A percentile compares a stretch with the other conserved stretches of the same genome.
phyloP scores from a whole-genome alignment of 371 early-diverging fungal genomes.

The Batrachochytrium dendrobatidis region DNA sequence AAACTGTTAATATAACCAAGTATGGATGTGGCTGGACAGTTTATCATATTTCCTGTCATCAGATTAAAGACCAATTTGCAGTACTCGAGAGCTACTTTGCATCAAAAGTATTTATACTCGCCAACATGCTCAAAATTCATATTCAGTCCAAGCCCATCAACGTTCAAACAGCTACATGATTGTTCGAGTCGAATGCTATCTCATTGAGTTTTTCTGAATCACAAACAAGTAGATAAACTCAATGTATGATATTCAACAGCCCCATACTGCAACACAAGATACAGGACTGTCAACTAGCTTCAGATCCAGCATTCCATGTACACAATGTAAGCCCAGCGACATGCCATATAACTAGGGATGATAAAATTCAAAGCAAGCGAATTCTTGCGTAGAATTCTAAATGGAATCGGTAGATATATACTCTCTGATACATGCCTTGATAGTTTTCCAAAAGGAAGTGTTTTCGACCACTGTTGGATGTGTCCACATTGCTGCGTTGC shows the following conservation, averaged over 20 bases:
- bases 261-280: background rate
- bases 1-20: background rate
- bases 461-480: conserved; percentile 17
- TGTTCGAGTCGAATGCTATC: too few relatives aligned
- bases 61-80: background rate
- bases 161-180: too few relatives aligned
- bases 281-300: too few relatives aligned
- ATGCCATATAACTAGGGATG: background rate
- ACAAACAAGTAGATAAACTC: too few relatives aligned
- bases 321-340: background rate
- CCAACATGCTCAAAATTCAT: background rate
- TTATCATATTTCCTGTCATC: background rate
- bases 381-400: background rate
- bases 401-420: background rate
- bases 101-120: background rate
- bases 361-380: background rate
- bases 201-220: too few relatives aligned
- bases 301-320: too few relatives aligned
- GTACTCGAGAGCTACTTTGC: background rate
- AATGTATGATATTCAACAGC: too few relatives aligned
- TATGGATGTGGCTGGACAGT: background rate
- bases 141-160: too few relatives aligned
- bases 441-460: conserved; percentile 33
- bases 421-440: conserved; percentile 14
- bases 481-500: too few relatives aligned